A percentile compares a stretch with the other conserved stretches of the same genome.
phyloP scores from a whole-genome alignment of 306 rosid genomes.

The Sechiopsis laciniata region DNA sequence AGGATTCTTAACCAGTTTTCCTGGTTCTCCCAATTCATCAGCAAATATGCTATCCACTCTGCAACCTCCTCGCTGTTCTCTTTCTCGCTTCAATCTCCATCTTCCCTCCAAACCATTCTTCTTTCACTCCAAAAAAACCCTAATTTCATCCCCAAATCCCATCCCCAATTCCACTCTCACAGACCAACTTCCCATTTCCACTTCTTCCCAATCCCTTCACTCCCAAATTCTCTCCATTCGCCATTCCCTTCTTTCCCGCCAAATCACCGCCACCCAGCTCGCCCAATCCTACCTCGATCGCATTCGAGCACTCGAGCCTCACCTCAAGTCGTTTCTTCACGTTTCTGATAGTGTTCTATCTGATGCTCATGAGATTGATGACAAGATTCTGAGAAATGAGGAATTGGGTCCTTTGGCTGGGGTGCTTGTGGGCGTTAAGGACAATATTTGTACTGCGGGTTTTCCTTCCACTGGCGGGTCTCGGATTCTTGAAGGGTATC shows the following conservation, averaged over 20 bases:
- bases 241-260: slow-evolving; percentile 65
- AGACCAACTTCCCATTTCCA: slow-evolving; percentile 31
- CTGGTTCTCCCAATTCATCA: neutral
- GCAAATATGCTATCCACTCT: slow-evolving; percentile 60
- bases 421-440: slow-evolving; percentile 77
- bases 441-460: slow-evolving; percentile 78
- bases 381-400: slow-evolving; percentile 39
- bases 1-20: neutral
- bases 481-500: slow-evolving; percentile 61
- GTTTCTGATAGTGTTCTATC: slow-evolving; percentile 43
- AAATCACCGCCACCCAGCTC: slow-evolving; percentile 54
- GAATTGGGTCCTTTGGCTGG: slow-evolving; percentile 82
- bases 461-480: slow-evolving; percentile 94
- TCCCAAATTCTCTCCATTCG: slow-evolving; percentile 84
- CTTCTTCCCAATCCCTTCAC: slow-evolving; percentile 28
- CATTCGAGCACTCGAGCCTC: slow-evolving; percentile 66
- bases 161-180: slow-evolving; percentile 39
- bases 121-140: slow-evolving; percentile 26
- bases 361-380: slow-evolving; percentile 54
- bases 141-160: slow-evolving; percentile 38
- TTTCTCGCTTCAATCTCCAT: slow-evolving; percentile 42
- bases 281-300: slow-evolving; percentile 54
- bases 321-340: slow-evolving; percentile 74
- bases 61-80: slow-evolving; percentile 69
- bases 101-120: slow-evolving; percentile 28